Evolutionary conservation across 495 filamentous ascomycete genomes (phyloP).

Genomic region (Podospora fimiseda): DNA sequence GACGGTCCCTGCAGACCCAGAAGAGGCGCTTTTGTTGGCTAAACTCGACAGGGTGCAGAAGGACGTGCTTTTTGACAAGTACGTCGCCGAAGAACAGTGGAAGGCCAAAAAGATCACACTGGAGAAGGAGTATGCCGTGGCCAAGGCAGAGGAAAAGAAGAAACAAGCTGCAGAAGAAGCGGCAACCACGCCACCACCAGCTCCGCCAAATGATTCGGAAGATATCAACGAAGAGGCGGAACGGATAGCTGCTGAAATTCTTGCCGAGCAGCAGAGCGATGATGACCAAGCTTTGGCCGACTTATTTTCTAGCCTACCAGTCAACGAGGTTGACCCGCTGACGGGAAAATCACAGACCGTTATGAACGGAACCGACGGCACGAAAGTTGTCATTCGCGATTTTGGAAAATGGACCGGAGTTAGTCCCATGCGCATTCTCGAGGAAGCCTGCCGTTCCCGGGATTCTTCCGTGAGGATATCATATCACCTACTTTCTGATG

Average conservation of each 20-base stretch:
- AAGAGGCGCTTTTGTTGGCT: constrained; percentile 55
- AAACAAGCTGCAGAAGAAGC: constrained; percentile 20
- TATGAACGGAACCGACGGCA: constrained; percentile 42
- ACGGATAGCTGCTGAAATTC: constrained; percentile 43
- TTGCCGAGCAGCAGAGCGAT: constrained; percentile 46
- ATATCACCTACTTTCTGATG: constrained; percentile 62
- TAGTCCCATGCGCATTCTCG: constrained; percentile 63
- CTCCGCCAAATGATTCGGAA: constrained; percentile 32
- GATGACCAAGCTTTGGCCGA: constrained; percentile 50
- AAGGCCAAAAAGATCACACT: constrained; percentile 57
- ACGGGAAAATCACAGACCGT: constrained; percentile 49
- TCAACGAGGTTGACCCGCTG: constrained; percentile 47
- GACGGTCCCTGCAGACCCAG: constrained; percentile 33
- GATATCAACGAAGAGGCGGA: constrained; percentile 45
- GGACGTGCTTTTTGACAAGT: constrained; percentile 79
- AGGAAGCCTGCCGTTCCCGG: constrained; percentile 80
- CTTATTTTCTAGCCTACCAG: constrained; percentile 65
- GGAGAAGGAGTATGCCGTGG: constrained; percentile 47
- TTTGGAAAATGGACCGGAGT: constrained; percentile 77
- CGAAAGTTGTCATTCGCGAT: constrained; percentile 58
- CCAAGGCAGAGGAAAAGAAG: constrained; percentile 32
- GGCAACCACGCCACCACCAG: not conserved
- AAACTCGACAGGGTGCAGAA: constrained; percentile 72
- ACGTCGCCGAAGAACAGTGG: constrained; percentile 72
- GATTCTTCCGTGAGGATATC: constrained; percentile 60